Percentiles rank a stretch among this genome's conserved stretches.
phyloP scores from a whole-genome alignment of 306 rosid species.

The Quercus dentata region DNA sequence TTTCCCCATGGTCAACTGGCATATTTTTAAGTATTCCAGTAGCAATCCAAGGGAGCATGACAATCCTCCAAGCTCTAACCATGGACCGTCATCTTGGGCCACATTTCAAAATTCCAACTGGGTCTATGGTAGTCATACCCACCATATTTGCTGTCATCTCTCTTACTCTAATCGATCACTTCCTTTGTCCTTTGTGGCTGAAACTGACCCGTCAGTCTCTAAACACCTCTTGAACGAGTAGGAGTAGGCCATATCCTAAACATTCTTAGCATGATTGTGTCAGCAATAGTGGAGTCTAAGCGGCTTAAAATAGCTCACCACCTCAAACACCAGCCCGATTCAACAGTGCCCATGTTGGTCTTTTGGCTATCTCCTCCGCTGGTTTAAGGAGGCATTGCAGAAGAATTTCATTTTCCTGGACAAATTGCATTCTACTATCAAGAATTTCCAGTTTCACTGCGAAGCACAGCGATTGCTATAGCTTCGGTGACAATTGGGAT shows the following conservation, averaged over 20 bases:
- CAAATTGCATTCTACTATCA: slow-evolving; percentile 63
- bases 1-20: slow-evolving; percentile 46
- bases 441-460: slow-evolving; percentile 47
- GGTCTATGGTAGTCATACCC: slow-evolving; percentile 29
- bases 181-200: slow-evolving; percentile 41
- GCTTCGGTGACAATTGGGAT: slow-evolving; percentile 37
- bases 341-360: slow-evolving; percentile 20
- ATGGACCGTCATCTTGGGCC: slow-evolving; percentile 54
- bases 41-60: slow-evolving; percentile 35
- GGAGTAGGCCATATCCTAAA: slow-evolving; percentile 51
- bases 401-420: slow-evolving; percentile 64
- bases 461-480: slow-evolving; percentile 56
- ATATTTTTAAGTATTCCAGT: slow-evolving; percentile 48
- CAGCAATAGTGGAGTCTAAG: slow-evolving; percentile 63
- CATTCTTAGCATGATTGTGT: slow-evolving; percentile 27
- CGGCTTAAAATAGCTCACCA: slow-evolving; percentile 38
- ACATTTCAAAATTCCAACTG: slow-evolving; percentile 46
- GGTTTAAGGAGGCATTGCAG: slow-evolving; percentile 50
- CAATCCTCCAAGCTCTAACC: slow-evolving; percentile 53
- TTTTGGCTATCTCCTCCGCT: slow-evolving; percentile 60
- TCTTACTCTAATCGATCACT: slow-evolving; percentile 39
- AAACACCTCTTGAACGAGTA: slow-evolving; percentile 39
- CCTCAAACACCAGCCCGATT: not conserved
- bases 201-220: slow-evolving; percentile 30
- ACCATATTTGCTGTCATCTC: slow-evolving; percentile 35